Conservation (phyloP, 306 rosid species). For the Luffa acutangula region DNA sequence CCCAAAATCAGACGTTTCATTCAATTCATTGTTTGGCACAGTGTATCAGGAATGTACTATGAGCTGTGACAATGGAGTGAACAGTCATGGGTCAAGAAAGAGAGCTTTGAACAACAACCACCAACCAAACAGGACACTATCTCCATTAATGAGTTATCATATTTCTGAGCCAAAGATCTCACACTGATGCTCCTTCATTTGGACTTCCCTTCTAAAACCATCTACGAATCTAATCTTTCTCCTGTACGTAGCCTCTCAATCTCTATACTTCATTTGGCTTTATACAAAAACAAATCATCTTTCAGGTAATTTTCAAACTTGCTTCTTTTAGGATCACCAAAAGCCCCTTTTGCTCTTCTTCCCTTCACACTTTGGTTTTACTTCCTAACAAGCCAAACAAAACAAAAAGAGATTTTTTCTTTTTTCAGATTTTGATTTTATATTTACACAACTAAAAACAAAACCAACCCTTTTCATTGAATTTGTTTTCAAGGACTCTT, state of each 20-base stretch:
- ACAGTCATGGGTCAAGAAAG: constrained; percentile 27
- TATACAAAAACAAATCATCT: not conserved
- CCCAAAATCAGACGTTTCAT: constrained; percentile 47
- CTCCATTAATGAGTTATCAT: constrained; percentile 8
- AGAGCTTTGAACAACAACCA: constrained; percentile 12
- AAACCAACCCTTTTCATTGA: not conserved
- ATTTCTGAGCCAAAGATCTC: not conserved
- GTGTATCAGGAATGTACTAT: constrained; percentile 43
- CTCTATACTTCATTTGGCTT: not conserved
- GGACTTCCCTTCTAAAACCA: not conserved
- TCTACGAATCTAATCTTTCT: not conserved
- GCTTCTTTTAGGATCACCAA: not conserved
- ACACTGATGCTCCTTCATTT: not conserved
- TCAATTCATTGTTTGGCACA: constrained; percentile 26
- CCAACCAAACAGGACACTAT: constrained; percentile 8
- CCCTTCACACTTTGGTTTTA: not conserved
- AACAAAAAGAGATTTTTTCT: not conserved
- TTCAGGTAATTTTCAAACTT: not conserved
- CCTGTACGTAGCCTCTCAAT: not conserved
- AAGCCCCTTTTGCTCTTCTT: not conserved
- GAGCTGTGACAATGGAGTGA: constrained; percentile 22
- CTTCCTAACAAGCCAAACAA: not conserved
- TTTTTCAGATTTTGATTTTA: no score
- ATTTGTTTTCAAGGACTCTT: not conserved
- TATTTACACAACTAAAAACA: not conserved